A percentile compares a stretch with the other conserved stretches of the same genome.
Conservation (phyloP, 345 rosid species). For the Reutealis trisperma region DNA sequence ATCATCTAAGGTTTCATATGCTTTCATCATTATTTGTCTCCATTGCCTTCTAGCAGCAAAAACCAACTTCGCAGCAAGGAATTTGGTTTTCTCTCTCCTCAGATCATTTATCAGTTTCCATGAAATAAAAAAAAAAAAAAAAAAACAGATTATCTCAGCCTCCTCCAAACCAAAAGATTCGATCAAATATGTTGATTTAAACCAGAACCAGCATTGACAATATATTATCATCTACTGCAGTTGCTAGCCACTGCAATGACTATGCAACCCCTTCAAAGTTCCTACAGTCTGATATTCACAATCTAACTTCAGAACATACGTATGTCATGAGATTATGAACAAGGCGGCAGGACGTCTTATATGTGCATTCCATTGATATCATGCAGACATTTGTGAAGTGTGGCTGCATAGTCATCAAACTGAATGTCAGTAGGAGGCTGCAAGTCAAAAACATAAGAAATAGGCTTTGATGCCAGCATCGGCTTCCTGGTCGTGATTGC, state of each 20-base stretch:
- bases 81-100: background rate
- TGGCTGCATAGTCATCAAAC: conserved; percentile 49
- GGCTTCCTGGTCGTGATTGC: conserved; percentile 42
- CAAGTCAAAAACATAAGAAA: conserved; percentile 69
- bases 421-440: conserved; percentile 59
- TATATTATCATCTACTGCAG: background rate
- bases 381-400: conserved; percentile 38
- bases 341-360: background rate
- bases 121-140: too few relatives aligned
- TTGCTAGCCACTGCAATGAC: background rate
- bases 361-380: background rate
- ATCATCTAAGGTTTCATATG: background rate
- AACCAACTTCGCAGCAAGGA: background rate
- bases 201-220: background rate
- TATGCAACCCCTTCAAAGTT: too few relatives aligned
- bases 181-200: background rate
- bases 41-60: background rate
- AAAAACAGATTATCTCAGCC: too few relatives aligned
- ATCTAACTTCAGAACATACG: background rate
- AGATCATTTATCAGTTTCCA: too few relatives aligned
- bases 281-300: background rate
- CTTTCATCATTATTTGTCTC: background rate
- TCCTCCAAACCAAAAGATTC: background rate
- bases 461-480: conserved; percentile 56
- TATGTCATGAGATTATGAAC: background rate